These are phyloP conservation scores for Bocquillonia castaneifolia DNA, from an alignment of 441 rosid genomes.

Conservation along the genomic window DNA sequence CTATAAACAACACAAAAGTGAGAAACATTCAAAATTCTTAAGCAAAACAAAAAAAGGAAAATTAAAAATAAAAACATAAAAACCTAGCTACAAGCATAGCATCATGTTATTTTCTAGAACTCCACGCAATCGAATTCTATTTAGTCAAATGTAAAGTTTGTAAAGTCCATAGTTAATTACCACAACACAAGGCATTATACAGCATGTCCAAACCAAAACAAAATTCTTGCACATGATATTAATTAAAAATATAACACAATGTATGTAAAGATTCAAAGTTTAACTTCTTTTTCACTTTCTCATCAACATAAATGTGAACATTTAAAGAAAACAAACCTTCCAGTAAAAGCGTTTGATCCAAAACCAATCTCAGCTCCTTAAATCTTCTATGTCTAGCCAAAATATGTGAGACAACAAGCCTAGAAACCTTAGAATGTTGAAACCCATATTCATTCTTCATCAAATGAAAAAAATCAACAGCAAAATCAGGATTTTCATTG, in stretches of 20 bases:
- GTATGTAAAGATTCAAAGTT: too few species aligned
- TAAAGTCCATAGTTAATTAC: not conserved
- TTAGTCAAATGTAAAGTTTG: not conserved
- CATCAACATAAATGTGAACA: not conserved
- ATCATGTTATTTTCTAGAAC: not conserved
- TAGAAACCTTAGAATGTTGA: slow-evolving; percentile 48
- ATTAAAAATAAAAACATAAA: not conserved
- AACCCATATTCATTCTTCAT: slow-evolving; percentile 48
- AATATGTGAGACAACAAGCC: slow-evolving; percentile 47
- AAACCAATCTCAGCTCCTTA: slow-evolving; percentile 38
- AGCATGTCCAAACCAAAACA: too few species aligned
- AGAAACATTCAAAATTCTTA: slow-evolving; percentile 23
- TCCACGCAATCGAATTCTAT: not conserved
- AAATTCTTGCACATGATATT: not conserved
- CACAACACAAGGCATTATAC: not conserved
- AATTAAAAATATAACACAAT: not conserved
- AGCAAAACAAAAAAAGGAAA: not conserved
- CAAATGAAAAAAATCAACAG: slow-evolving; percentile 44
- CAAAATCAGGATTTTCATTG: slow-evolving; percentile 39
- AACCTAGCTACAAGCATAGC: not conserved
- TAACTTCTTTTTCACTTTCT: too few species aligned
- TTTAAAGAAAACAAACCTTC: slow-evolving; percentile 43
- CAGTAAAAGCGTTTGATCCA: slow-evolving; percentile 44
- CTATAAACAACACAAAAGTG: slow-evolving; percentile 32
- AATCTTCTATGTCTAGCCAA: slow-evolving; percentile 47